Evolutionary conservation across 305 asterid genomes (phyloP), one percentile per base, ranked within the genome.

Genomic region (Fraxinus platypoda): DNA sequence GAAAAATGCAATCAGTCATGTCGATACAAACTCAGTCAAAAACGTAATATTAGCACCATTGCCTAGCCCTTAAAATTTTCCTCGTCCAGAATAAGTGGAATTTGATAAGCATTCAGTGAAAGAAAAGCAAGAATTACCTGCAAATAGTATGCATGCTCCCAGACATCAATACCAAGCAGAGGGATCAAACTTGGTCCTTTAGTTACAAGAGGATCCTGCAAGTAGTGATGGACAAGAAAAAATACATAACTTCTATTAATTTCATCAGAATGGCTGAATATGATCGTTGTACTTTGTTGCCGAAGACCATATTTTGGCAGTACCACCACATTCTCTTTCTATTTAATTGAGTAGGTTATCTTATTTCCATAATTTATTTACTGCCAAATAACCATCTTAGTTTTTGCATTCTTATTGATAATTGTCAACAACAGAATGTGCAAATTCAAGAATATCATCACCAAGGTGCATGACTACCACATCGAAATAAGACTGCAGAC

Each of bases 61-160:
- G 8, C 19, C 34, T n/a, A 70, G 11, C 41, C 75, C 37, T 70
- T 30, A 6, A 31, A 15, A 70, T 70, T 70, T 30, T 31, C 75
- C 25, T 70, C 23, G 74, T 28, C 37, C 15, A 68, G 28, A 28
- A 30, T 28, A 30, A 68, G 37, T 68, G 8, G 12, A 70, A 70
- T 33, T 70, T 28, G 8, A 6, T 28, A 30, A 15, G 21, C 38
- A 15, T 28, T 13, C 75, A 12, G 35, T 6, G 1, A 34, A 72
- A 72, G 46, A 21, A 17, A 17, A 72, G 49, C 49, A 72, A 72
- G 64, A n/a, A 1, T 52, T 74, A 87, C 87, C 88, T 83, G 87
- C 82, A 86, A 25, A 78, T 88, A 88, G 76, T 88, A 85, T 25
- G 89, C 87, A 72, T 85, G 89, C 79, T 88, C 90, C 87, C 84